Base-by-base conservation (phyloP, 164 flowering plant genomes). In the Stephania yunnanensis region DNA sequence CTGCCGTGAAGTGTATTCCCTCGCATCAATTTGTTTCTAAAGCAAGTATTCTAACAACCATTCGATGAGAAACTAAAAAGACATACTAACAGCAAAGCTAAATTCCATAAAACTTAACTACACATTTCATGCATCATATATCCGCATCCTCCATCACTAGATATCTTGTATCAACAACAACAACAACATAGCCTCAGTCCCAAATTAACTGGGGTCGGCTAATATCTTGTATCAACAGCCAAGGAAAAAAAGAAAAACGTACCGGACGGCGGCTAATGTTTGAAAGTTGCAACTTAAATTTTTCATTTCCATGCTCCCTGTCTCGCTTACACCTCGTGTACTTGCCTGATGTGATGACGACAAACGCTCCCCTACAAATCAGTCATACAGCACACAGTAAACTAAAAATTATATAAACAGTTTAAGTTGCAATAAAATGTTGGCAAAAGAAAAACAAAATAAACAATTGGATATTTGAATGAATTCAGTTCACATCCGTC, bases 331-430 rank as follows among this genome's bases (percentile, higher is more conserved):
- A 73, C 82, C 79, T 42, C 81, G 74, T 29, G 83, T 83, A 76
- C 83, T 78, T 30, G 79, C 81, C 71, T 80, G 85, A 68, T 78
- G 76, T 19, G 85, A 80, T 22, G 83, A 83, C 19, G 77, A 78
- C 9, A 80, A 19, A 53, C 82, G 67, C 69, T 78, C 81, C 82
- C 82, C 83, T 80, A 63, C 17, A 64, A 76, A 70, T 22, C 42
- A 36, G 4, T 36, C 42, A 36, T 36, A 36, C 42, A 36, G 42
- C 42, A 4, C 42, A 36, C 42, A 69, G 58, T 8, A 52, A 76
- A 50, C 63, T 22, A 64, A 5, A 64, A 50, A 66, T 48, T 17
- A 66, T 66, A 29, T 5, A 66, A 29, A 66, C 15, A 19, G 66
- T 63, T 3, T 5, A 13, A 63, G 29, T 63, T 63, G 20, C 15